Evolutionary conservation across 1,139 yeast species (phyloP), one percentile per base, ranked within the genome.

Genomic region (Zhuliangozyma parablackwelliae): DNA sequence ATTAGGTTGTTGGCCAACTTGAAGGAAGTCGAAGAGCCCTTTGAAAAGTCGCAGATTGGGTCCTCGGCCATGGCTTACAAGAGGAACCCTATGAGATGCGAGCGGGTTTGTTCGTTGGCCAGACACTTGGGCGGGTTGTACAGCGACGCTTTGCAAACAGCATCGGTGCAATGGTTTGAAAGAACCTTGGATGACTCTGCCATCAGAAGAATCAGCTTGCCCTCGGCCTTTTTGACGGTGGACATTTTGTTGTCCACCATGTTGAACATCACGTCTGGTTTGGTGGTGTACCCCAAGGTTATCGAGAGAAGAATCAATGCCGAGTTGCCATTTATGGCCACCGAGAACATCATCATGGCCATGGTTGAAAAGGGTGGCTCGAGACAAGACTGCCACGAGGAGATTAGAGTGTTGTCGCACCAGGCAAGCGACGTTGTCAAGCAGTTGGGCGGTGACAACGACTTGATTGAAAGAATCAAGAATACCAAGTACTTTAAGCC

Each of bases 11-110:
- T 94, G 54, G 99, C 99, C 47, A 90, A 92, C 67, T 78, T 92
- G 71, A 92, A 92, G 70, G 98, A 92, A 70, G 69, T 92, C 49
- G 98, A 94, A 70, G 99, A 92, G 65, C 99, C 99, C 24, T 94
- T 92, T 61, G 98, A 92, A 72, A 88, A 87, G 68, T 81, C 92
- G 21, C 99, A 92, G 72, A 92, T 92, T 59, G 99, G 99, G 30
- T 90, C 97, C 16, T 79, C 90, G 41, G 98, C 98, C 30, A 92
- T 92, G 99, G 99, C 99, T 24, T 92, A 92, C 75, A 92, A 92
- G 78, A 86, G 99, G 71, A 92, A 92, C 72, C 99, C 99, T 63
- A 92, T 92, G 99, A 84, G 99, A 72, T 84, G 94, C 59, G 99
- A 92, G 72, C 83, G 99, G 63, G 97, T 92, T 43, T 92, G 99